These are phyloP conservation scores for Calonectria henricotiae DNA, from an alignment of 2,329 filamentous ascomycete genomes.

Conservation along the genomic window DNA sequence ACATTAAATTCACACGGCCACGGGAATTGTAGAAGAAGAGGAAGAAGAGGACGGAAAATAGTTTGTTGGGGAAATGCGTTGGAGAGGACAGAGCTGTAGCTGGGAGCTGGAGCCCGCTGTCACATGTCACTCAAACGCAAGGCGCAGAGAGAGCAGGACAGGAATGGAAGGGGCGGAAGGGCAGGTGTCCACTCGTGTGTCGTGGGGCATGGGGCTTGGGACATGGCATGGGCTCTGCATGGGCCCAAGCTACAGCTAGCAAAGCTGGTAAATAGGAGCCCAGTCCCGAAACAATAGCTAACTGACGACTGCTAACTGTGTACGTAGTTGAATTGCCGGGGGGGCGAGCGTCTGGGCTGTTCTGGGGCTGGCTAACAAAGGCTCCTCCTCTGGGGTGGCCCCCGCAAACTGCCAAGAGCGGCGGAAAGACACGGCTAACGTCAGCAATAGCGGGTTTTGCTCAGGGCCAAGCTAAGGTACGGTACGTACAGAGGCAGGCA, in stretches of 20 bases:
- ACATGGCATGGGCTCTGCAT: background rate
- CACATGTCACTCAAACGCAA: slow-evolving; percentile 32
- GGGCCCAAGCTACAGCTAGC: slow-evolving; percentile 11
- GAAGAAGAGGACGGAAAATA: background rate
- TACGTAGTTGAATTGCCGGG: background rate
- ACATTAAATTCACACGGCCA: slow-evolving; percentile 41
- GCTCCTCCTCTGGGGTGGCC: background rate
- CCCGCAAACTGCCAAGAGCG: slow-evolving; percentile 10
- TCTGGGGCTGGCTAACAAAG: slow-evolving; percentile 1
- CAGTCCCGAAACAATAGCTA: background rate
- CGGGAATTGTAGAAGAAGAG: slow-evolving; percentile 17
- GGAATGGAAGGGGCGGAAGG: slow-evolving; percentile 31
- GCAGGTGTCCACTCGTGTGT: slow-evolving; percentile 28
- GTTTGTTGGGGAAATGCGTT: slow-evolving; percentile 35
- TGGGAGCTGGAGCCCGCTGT: slow-evolving; percentile 33
- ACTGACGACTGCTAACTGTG: background rate
- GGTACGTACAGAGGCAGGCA: too few species aligned
- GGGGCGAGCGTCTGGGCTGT: background rate
- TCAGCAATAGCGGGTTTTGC: background rate
- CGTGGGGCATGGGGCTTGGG: slow-evolving; percentile 26
- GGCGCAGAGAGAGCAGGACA: background rate
- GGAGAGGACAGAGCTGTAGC: slow-evolving; percentile 14
- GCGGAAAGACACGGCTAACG: slow-evolving; percentile 16
- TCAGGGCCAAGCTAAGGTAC: background rate
- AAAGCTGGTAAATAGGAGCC: background rate